Conservation (phyloP, 2,329 filamentous ascomycete species). For the Simplicillium aogashimaense region DNA sequence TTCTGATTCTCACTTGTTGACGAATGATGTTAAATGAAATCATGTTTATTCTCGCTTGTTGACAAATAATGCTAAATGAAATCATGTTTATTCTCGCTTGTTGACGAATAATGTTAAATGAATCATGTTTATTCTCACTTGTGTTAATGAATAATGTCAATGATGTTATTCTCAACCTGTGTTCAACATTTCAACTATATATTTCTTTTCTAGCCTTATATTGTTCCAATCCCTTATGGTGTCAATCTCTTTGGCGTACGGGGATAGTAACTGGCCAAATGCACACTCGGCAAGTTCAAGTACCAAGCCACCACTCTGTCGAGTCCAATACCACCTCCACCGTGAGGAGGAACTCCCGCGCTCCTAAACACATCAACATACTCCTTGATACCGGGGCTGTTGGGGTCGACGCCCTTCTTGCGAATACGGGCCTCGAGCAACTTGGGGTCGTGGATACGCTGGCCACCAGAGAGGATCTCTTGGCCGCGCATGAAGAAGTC, state of each 20-base stretch:
- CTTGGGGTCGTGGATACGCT: conserved; percentile 75
- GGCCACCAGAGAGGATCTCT: conserved; percentile 85
- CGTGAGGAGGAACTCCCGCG: conserved; percentile 82
- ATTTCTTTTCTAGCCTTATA: too few relatives aligned
- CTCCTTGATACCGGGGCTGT: conserved; percentile 68
- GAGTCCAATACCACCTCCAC: conserved; percentile 80
- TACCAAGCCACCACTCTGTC: conserved; percentile 73
- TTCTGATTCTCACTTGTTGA: too few relatives aligned
- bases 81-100: background rate
- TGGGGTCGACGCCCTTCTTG: conserved; percentile 70
- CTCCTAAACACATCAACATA: conserved; percentile 75
- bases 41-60: too few relatives aligned
- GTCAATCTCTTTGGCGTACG: conserved; percentile 49
- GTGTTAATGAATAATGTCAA: too few relatives aligned
- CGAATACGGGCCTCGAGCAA: conserved; percentile 71
- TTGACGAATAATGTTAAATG: too few relatives aligned
- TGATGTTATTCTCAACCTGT: too few relatives aligned
- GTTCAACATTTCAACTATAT: background rate
- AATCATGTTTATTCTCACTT: background rate
- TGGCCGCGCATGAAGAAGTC: conserved; percentile 91
- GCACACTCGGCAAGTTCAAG: conserved; percentile 47
- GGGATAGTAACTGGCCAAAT: conserved; percentile 48
- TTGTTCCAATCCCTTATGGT: conserved; percentile 25
- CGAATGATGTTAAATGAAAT: too few relatives aligned
- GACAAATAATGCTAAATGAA: too few relatives aligned